Evolutionary conservation across 495 filamentous ascomycete species (phyloP), one percentile per base, ranked within the genome.

Genomic region (Glonium stellatum): DNA sequence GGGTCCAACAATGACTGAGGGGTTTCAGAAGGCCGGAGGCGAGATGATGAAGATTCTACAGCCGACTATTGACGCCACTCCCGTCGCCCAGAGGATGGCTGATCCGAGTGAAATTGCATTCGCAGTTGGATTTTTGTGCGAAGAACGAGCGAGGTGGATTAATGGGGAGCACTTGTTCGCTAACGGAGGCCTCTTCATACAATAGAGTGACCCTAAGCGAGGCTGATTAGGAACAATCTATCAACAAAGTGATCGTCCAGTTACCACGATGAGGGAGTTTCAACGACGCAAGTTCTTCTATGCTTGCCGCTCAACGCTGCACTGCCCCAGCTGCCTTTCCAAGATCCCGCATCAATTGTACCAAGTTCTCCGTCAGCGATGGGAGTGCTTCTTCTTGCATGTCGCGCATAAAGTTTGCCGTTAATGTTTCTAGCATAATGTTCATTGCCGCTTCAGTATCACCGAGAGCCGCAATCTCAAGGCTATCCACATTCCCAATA

Each of bases 321-420:
- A 31, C 27, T 31, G 27, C 27, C 27, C 27, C 27, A 31, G 27
- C 27, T 31, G 27, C 27, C 27, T 31, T 31, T 31, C 27, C 27
- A 31, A 31, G 27, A 31, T 31, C 79, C 47, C 78, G 77, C 69
- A 84, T 77, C 56, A 86, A 66, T 35, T 78, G 70, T 39, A 79
- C 73, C 9, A 84, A 69, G 60, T 82, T 84, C 65, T 84, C 82
- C 12, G 80, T 77, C 35, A 81, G 64, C 15, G 78, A 71, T 31
- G 79, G 73, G 12, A 68, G 63, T 10, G 70, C 65, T 12, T 57
- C 60, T 41, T 63, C 59, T 65, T 76, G 79, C 64, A 81, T 82
- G 5, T 70, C 66, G 25, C 72, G 68, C 51, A 83, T 70, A 31
- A 31, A 31, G 27, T 31, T 31, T 31, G 27, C 6, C 6, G 27